phyloP scores from a whole-genome alignment of 164 flowering plant species.

The Stephania cephalantha region DNA sequence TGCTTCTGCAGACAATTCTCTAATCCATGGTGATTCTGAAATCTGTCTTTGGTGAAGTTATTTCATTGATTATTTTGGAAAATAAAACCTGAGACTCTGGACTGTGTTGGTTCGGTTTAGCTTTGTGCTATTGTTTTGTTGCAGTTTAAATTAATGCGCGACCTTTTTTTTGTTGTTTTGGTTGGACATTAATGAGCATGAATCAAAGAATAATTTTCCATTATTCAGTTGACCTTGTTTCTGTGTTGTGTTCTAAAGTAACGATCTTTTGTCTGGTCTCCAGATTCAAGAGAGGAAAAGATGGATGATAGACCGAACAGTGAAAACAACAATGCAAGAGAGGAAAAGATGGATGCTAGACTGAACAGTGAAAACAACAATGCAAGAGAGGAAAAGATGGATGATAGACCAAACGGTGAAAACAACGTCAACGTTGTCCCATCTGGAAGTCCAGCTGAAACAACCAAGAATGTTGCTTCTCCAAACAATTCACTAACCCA shows the following conservation, averaged over 20 bases:
- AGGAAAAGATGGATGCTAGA: constrained; percentile 14
- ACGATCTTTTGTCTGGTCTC: too few species aligned
- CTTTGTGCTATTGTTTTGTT: too few species aligned
- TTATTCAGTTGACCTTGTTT: too few species aligned
- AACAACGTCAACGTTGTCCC: constrained; percentile 6
- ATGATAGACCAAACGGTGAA: constrained; percentile 15
- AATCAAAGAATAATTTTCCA: too few species aligned
- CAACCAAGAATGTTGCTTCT: constrained; percentile 9
- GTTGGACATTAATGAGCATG: too few species aligned
- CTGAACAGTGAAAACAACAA: constrained; percentile 7
- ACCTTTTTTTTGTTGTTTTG: too few species aligned
- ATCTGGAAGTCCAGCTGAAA: constrained; percentile 15
- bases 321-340: constrained; percentile 7
- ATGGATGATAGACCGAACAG: too few species aligned
- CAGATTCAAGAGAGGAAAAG: too few species aligned
- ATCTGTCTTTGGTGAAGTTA: background rate
- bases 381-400: constrained; percentile 16
- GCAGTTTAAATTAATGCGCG: too few species aligned
- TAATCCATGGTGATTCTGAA: constrained; percentile 26
- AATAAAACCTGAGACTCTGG: background rate
- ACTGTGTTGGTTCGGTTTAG: too few species aligned
- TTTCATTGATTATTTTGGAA: background rate
- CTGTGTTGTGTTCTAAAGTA: too few species aligned
- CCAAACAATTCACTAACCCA: constrained; percentile 10
- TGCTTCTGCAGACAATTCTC: constrained; percentile 5